phyloP scores from a whole-genome alignment of 192 early-diverging fungal species.

The Diversispora epigaea region DNA sequence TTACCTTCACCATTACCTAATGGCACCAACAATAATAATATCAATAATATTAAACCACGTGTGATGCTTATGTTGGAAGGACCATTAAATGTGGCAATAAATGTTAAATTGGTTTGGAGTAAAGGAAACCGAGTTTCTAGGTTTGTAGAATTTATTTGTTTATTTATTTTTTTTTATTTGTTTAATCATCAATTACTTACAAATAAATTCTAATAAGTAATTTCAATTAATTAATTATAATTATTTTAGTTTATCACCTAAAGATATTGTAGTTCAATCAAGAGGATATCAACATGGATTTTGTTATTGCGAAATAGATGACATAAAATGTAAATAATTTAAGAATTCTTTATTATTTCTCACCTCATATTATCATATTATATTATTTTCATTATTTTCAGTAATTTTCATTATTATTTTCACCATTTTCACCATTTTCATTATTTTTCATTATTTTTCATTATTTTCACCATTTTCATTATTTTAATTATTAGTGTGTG shows the following conservation, averaged over 20 bases:
- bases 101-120: conserved; percentile 67
- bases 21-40: neutral
- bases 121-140: conserved; percentile 69
- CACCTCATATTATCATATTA: no score
- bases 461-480: no score
- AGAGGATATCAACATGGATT: conserved; percentile 77
- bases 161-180: neutral
- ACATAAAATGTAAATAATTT: conserved; percentile 51
- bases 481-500: conserved; percentile 50
- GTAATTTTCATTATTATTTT: no score
- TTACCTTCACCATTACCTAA: conserved; percentile 43
- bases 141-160: conserved; percentile 41
- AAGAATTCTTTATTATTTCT: neutral
- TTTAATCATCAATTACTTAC: no score
- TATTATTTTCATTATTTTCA: no score
- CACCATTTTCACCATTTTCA: no score
- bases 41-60: neutral
- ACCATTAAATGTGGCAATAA: conserved; percentile 60
- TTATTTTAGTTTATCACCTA: conserved; percentile 44
- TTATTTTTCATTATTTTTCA: no score
- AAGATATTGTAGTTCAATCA: conserved; percentile 68
- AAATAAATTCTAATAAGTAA: neutral
- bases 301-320: conserved; percentile 67
- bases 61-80: conserved; percentile 67
- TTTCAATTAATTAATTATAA: conserved; percentile 20